Evolutionary conservation across 1,139 yeast species (phyloP), one percentile per base, ranked within the genome.

Genomic region (Suhomyces anneliseae): DNA sequence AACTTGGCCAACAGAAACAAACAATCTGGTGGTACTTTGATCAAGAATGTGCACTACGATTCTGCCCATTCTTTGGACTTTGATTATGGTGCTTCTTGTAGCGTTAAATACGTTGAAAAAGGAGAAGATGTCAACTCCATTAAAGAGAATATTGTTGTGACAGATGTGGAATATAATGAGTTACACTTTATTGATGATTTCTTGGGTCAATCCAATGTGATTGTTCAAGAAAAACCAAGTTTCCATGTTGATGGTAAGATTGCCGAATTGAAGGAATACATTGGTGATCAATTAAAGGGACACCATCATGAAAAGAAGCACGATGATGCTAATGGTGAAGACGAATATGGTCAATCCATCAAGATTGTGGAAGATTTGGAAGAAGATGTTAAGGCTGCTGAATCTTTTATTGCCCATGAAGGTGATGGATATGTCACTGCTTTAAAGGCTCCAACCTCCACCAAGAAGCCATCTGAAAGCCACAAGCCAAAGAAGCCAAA

Each of bases 161-260:
- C 62, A 34, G 72, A 68, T 46, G 46, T 64, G 36, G 70, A 64
- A 32, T 64, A 60, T 46, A 55, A 48, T 15, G 29, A 44, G 5
- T 31, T 27, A 15, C 59, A 59, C 41, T 29, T 50, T n/a, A 48
- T 60, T 27, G 60, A 53, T 14, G 62, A 64, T 38, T 58, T 59
- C 41, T 44, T 58, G 46, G 40, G 48, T 27, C 38, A 39, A 12
- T 38, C 46, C 40, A 44, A 48, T 34, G 49, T 65, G 37, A 56
- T 68, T 40, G 62, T 70, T 32, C 74, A 69, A 54, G 69, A 66
- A 5, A 62, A 58, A 49, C 74, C 75, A 10, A 49, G 57, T 12
- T 68, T 69, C 53, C 57, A 55, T 27, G 48, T 52, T 26, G 54
- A 56, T 29, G 57, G 56, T 26, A 55, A 49, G 29, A 47, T 60